Base-by-base conservation (phyloP, 164 flowering plant species). In the Macadamia integrifolia region DNA sequence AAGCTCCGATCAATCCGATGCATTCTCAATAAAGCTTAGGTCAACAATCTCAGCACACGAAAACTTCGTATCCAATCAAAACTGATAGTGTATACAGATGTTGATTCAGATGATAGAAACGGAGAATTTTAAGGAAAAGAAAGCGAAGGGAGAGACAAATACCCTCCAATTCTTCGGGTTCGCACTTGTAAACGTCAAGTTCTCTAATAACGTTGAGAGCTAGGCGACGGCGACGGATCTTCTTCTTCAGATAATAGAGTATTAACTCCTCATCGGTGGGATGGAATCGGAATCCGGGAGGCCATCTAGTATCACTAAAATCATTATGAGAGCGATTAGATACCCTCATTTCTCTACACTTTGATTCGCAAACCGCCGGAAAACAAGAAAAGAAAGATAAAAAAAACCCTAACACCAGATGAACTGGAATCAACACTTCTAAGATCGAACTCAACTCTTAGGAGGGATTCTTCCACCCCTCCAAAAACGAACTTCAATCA, bases 121-220 rank as follows among this genome's bases (percentile, higher is more conserved):
- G 30, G 29, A 28, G 32, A 58, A 9, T 35, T 35, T 35, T 35
- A 35, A 35, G 40, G 40, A 46, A 5, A 63, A 23, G 57, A 32
- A 56, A 8, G 7, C 5, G 14, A 11, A 43, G 32, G n/a, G 35
- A 12, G 15, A 30, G 44, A 35, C 15, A 67, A 29, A 17, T 76
- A 79, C 82, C 80, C 43, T 80, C 80, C 31, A 79, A 66, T 58
- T 79, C 82, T 57, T 78, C 74, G 1, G 82, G 82, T 35, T 76
- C 78, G 64, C 76, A 79, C 65, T 76, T 76, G 56, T 79, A 79
- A 35, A 79, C 78, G 64, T 79, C 76, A 8, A 56, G 29, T 17
- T 79, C 82, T 11, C 60, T 62, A 28, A 79, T 76, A 4, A 72
- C 64, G n/a, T 69, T 44, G 17, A 71, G 68, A 65, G 60, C 57